Evolutionary conservation across 2,329 filamentous ascomycete species (phyloP), one percentile per base, ranked within the genome.

Genomic region (Microcyclospora tardicrescens): DNA sequence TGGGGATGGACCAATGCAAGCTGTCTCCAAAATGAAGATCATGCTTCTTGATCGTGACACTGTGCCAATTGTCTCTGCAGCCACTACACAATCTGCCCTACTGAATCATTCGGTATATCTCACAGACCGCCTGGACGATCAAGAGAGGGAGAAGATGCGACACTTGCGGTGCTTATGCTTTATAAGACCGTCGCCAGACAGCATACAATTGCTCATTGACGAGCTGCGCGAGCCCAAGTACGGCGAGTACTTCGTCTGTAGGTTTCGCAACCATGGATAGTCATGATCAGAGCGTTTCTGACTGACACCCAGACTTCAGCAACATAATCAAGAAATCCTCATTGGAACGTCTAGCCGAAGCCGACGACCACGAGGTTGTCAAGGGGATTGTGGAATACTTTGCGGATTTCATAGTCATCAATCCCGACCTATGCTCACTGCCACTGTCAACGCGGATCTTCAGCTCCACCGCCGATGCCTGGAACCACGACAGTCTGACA

Each of bases 101-200:
- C 77, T 98, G 46, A 94, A 84, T 57, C 86, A 98, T 66, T 89
- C 96, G 65, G 84, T 98, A 50, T 98, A 95, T 64, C 83, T 98
- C 44, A 95, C 93, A 55, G 91, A 98, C 62, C 85, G 91, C 43
- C 68, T 98, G 41, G 91, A 96, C 59, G 96, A 95, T 52, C 68
- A 75, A 42, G 78, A 79, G 46, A 77, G 91, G 35, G 93, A 98
- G 66, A 95, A 93, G 71, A 96, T 98, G 91, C 81, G 91, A 45
- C 91, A 98, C 66, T 71, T 98, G 37, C 79, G 86, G 37, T 98
- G 91, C 60, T 67, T 96, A 19, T 95, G 86, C 58, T 89, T 98
- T 51, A 75, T 98, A 35, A 80, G 93, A 31, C 91, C 91, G 6
- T 94, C 89, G 0, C 74, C 89, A 10, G 85, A 93, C 50, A 93